Evolutionary conservation across 169 alveolate species (phyloP), one percentile per base, ranked within the genome.

Genomic region (Eimeria mitis): DNA sequence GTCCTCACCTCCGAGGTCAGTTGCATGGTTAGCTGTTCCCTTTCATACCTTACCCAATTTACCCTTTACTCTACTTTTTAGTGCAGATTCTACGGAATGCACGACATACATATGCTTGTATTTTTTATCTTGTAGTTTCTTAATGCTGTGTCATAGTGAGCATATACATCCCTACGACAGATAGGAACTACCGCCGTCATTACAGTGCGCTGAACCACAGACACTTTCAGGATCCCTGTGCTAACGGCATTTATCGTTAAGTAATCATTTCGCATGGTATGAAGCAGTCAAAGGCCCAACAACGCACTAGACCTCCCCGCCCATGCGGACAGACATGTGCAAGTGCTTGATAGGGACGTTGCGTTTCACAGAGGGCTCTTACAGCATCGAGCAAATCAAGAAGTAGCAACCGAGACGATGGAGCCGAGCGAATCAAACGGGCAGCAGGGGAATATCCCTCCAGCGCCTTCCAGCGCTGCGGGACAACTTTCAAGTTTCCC

Each of bases 401-500:
- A 49, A 52, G 47, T 42, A 47, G 88, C 88, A 78, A 9, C 0
- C 44, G 47, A 78, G 31, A 78, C 6, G 47, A 83, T 83, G 75
- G 54, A 23, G 14, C 34, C 75, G 23, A 56, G 76, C 14, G 90
- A 83, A 6, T 83, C 90, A 49, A 37, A 7, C n/a, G 73, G 54
- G 34, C 90, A n/a, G 54, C 90, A 52, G 90, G 90, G 76, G 19
- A 52, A 9, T 54, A 47, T 25, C 19, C 90, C 90, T 42, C 90
- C 90, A 7, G 56, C 75, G n/a, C 52, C 75, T 21, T 83, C 90
- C 76, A 59, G 76, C 76, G 54, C 56, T 31, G 90, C 90, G 34
- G 90, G 90, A 16, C 90, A 59, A 16, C 75, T 54, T 11, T 83
- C 90, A 83, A 83, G 90, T 37, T 83, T 83, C 40, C 90, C 90